phyloP scores from a whole-genome alignment of 2,329 filamentous ascomycete genomes.

The Triangularia setosa region DNA sequence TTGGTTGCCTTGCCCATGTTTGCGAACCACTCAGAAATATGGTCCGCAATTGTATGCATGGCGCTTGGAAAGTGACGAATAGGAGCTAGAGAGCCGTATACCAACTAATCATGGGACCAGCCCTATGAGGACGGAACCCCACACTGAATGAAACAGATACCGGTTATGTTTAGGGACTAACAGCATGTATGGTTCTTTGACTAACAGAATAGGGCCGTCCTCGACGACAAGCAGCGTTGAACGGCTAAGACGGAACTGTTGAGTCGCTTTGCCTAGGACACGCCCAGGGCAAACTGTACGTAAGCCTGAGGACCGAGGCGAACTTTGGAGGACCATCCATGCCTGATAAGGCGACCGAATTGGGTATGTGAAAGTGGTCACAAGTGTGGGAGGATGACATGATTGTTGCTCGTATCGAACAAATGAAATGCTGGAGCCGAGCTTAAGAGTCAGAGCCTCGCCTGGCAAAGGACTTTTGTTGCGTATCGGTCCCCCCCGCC shows the following conservation, averaged over 20 bases:
- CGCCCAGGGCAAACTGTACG: not conserved
- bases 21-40: not conserved
- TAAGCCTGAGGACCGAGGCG: not conserved
- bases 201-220: not conserved
- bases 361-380: not conserved
- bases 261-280: not conserved
- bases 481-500: not conserved
- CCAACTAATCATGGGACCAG: conserved; percentile 3
- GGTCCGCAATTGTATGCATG: not conserved
- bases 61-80: not conserved
- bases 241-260: not conserved
- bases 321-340: not conserved
- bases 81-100: not conserved
- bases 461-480: conserved; percentile 8
- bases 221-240: not conserved
- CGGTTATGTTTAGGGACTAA: not conserved
- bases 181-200: not conserved
- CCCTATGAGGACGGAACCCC: not conserved
- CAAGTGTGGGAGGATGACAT: not conserved
- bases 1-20: not conserved
- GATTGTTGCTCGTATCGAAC: not conserved
- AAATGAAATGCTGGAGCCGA: not conserved
- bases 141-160: not conserved
- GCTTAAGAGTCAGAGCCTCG: not conserved
- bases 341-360: not conserved